These are phyloP conservation scores for Hypsizygus marmoreus DNA, from an alignment of 768 basidiomycete species.

Conservation along the genomic window DNA sequence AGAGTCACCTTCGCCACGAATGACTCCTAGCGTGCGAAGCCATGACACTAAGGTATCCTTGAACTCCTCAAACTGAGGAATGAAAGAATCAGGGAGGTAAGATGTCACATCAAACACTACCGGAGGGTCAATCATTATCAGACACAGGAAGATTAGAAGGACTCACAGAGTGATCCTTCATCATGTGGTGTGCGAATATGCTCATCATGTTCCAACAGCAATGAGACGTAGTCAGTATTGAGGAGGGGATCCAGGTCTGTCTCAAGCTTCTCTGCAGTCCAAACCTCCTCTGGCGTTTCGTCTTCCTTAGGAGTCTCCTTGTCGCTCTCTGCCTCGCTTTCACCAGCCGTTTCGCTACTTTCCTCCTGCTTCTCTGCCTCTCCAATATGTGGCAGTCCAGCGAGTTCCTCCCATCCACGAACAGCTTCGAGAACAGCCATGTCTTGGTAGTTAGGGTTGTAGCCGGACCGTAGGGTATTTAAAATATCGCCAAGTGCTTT, in stretches of 20 bases:
- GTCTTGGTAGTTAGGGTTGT: conserved; percentile 99
- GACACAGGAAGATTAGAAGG: neutral
- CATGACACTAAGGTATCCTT: conserved; percentile 61
- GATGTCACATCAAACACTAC: conserved; percentile 78
- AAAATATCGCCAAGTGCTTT: conserved; percentile 82
- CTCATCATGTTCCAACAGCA: conserved; percentile 79
- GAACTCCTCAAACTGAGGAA: conserved; percentile 72
- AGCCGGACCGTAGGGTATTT: conserved; percentile 74
- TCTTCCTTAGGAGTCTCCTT: conserved; percentile 42
- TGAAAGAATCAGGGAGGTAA: conserved; percentile 82
- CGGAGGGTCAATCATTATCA: neutral
- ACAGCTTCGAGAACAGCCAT: conserved; percentile 99
- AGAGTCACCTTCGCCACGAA: conserved; percentile 40
- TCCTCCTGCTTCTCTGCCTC: conserved; percentile 58
- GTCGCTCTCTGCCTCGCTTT: conserved; percentile 33
- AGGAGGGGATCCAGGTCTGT: conserved; percentile 58
- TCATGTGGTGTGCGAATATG: conserved; percentile 50
- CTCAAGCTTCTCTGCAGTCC: conserved; percentile 62
- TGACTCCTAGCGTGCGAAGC: conserved; percentile 66
- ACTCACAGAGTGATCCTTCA: conserved; percentile 58
- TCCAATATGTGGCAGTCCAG: conserved; percentile 70
- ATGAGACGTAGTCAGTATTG: conserved; percentile 66
- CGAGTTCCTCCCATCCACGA: conserved; percentile 84
- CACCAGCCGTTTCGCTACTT: conserved; percentile 32
- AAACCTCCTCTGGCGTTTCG: conserved; percentile 57